Conservation (phyloP, 176 grass and related monocot species). For the Tillandsia leiboldiana region DNA sequence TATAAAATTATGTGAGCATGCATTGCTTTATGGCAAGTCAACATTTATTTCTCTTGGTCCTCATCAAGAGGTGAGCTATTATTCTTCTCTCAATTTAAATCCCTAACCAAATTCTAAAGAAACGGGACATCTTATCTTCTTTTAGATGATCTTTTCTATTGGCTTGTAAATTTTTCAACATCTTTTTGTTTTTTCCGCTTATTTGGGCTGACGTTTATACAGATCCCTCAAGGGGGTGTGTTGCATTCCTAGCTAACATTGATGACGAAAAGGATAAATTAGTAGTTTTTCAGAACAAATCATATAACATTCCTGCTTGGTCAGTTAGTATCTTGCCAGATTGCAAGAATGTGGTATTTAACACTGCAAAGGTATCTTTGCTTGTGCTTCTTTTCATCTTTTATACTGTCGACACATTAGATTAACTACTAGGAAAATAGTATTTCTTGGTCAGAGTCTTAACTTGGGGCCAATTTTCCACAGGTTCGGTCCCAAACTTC, state of each 20-base stretch:
- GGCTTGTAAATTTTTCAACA: not conserved
- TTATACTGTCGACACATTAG: not conserved
- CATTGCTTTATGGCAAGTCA: constrained; percentile 65
- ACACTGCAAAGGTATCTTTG: constrained; percentile 76
- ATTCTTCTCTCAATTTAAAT: not conserved
- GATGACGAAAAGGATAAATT: constrained; percentile 59
- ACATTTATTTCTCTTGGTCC: constrained; percentile 42
- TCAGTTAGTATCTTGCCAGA: constrained; percentile 95
- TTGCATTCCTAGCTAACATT: constrained; percentile 73
- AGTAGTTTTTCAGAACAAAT: constrained; percentile 51
- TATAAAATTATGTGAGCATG: constrained; percentile 74
- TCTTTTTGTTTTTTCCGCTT: constrained; percentile 9
- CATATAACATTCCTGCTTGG: constrained; percentile 89
- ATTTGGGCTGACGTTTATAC: constrained; percentile 73
- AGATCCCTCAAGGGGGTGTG: constrained; percentile 70
- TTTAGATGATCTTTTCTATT: not conserved
- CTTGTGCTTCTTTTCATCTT: constrained; percentile 1
- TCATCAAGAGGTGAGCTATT: constrained; percentile 60
- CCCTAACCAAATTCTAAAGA: not conserved
- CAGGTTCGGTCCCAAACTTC: constrained; percentile 68
- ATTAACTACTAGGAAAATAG: not conserved
- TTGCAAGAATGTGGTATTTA: constrained; percentile 92
- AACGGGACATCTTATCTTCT: not conserved
- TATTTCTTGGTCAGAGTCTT: not conserved
- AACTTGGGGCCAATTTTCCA: constrained; percentile 2